phyloP scores from a whole-genome alignment of 257 asterid species.

The Jacaranda copaia region DNA sequence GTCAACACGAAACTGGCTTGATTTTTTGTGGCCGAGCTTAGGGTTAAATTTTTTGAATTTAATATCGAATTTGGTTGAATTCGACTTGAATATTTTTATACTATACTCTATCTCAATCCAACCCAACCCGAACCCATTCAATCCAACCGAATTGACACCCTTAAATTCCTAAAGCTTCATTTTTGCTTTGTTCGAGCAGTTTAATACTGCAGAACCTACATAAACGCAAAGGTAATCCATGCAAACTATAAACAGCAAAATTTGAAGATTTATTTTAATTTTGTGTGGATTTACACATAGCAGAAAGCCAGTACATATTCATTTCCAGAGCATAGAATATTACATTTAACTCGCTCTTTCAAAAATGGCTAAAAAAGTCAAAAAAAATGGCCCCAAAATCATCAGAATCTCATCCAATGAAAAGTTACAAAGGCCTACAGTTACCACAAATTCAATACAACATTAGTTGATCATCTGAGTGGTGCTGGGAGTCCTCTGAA shows the following conservation, averaged over 20 bases:
- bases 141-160: too few relatives aligned
- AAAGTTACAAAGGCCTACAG: slow-evolving; percentile 2
- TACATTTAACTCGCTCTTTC: slow-evolving; percentile 28
- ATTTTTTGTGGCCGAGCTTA: too few relatives aligned
- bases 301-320: background rate
- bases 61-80: too few relatives aligned
- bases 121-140: too few relatives aligned
- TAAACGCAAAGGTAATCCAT: background rate
- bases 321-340: background rate
- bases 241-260: background rate
- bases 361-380: slow-evolving; percentile 22
- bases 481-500: slow-evolving; percentile 55
- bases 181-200: too few relatives aligned
- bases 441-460: background rate
- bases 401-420: slow-evolving; percentile 10
- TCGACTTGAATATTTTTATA: too few relatives aligned
- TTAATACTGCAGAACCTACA: too few relatives aligned
- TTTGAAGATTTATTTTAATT: background rate
- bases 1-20: too few relatives aligned
- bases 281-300: background rate
- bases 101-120: too few relatives aligned
- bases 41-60: too few relatives aligned
- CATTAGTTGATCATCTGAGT: slow-evolving; percentile 18
- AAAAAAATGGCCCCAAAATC: slow-evolving; percentile 17
- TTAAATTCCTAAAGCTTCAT: too few relatives aligned